Evolutionary conservation across 169 alveolate species (phyloP).

Genomic region (Eimeria falciformis): DNA sequence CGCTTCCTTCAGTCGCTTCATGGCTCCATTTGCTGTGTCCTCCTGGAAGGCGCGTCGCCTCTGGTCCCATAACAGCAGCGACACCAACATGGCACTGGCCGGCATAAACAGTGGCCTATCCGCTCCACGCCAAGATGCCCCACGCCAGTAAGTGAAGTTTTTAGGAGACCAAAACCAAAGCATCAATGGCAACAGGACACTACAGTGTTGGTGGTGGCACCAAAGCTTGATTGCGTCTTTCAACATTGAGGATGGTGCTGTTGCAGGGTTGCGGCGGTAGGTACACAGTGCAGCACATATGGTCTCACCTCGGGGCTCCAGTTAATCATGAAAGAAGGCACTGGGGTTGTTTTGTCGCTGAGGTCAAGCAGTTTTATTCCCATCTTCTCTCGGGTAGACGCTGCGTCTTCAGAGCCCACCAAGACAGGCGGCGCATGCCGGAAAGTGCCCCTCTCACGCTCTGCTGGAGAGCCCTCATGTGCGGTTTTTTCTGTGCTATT

Average conservation of each 20-base stretch:
- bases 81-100: not conserved
- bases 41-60: constrained; percentile 4
- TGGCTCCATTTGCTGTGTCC: not conserved
- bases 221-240: too few relatives aligned
- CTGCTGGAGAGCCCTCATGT: not conserved
- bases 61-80: not conserved
- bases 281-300: too few relatives aligned
- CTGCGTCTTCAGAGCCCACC: not conserved
- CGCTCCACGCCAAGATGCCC: not conserved
- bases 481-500: too few relatives aligned
- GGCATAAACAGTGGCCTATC: not conserved
- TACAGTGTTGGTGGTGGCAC: not conserved
- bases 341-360: not conserved
- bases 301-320: constrained; percentile 44
- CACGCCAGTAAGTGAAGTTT: not conserved
- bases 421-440: too few relatives aligned
- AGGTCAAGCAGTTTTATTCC: constrained; percentile 38
- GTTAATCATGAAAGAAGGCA: constrained; percentile 37
- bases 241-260: too few relatives aligned
- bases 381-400: not conserved
- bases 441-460: not conserved
- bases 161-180: too few relatives aligned
- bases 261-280: too few relatives aligned
- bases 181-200: not conserved
- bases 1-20: not conserved